A percentile compares a stretch with the other conserved stretches of the same genome.
phyloP scores from a whole-genome alignment of 1,284 basidiomycete species.

The Malassezia furfur region DNA sequence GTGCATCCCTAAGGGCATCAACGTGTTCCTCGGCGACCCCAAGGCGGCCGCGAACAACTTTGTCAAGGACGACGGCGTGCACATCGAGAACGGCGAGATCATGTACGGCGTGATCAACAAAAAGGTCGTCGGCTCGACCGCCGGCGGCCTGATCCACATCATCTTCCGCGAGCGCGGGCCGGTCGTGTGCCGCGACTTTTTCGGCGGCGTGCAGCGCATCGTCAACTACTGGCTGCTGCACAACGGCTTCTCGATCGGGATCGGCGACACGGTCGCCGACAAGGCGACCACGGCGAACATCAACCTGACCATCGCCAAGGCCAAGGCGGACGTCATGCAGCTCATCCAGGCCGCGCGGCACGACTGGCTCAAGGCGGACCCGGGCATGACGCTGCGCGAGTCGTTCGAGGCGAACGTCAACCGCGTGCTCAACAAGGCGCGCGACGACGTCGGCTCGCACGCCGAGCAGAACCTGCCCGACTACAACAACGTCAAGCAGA shows the following conservation, averaged over 20 bases:
- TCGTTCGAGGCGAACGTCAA: constrained; percentile 92
- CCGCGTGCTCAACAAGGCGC: constrained; percentile 82
- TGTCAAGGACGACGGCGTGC: constrained; percentile 70
- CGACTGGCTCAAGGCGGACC: constrained; percentile 44
- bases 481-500: constrained; percentile 99
- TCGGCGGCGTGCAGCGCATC: constrained; percentile 85
- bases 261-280: constrained; percentile 96
- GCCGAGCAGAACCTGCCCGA: constrained; percentile 93
- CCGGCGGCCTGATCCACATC: constrained; percentile 85
- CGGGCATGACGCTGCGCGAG: constrained; percentile 98
- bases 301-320: constrained; percentile 68
- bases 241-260: constrained; percentile 97
- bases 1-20: constrained; percentile 90
- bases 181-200: constrained; percentile 79
- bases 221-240: constrained; percentile 99
- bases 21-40: constrained; percentile 56
- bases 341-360: constrained; percentile 42
- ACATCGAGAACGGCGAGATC: constrained; percentile 95
- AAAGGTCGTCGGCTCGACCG: constrained; percentile 86
- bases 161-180: constrained; percentile 97
- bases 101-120: constrained; percentile 93
- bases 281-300: constrained; percentile 72
- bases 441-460: constrained; percentile 87
- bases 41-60: constrained; percentile 40
- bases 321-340: constrained; percentile 55